These are phyloP conservation scores for Decorospora gaudefroyi DNA, from an alignment of 2,329 filamentous ascomycete genomes.

Conservation along the genomic window DNA sequence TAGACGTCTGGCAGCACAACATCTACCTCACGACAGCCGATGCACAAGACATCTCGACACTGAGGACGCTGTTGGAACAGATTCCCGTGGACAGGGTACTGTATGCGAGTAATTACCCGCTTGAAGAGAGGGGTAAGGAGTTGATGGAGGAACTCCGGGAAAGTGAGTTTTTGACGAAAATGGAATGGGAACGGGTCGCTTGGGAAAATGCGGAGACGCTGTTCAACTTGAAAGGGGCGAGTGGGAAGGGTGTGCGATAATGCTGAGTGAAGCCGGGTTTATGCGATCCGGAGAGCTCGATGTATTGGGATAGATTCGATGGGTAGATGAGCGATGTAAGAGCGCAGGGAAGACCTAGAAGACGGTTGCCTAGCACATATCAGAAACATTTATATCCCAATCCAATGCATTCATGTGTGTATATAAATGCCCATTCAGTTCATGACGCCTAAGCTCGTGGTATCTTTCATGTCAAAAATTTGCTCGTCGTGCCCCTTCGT, in stretches of 20 bases:
- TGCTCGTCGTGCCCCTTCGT: slow-evolving; percentile 14
- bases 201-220: slow-evolving; percentile 56
- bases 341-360: background rate
- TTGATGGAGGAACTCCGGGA: slow-evolving; percentile 56
- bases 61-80: slow-evolving; percentile 53
- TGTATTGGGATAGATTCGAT: no score
- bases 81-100: slow-evolving; percentile 58
- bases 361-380: background rate
- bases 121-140: slow-evolving; percentile 55
- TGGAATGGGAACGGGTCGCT: slow-evolving; percentile 57
- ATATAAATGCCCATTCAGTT: slow-evolving; percentile 26
- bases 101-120: slow-evolving; percentile 64
- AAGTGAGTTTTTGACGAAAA: slow-evolving; percentile 56
- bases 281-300: background rate
- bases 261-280: background rate
- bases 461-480: slow-evolving; percentile 35
- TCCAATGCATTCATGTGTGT: slow-evolving; percentile 29
- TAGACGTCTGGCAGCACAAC: slow-evolving; percentile 60
- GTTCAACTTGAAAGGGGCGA: slow-evolving; percentile 21
- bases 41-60: slow-evolving; percentile 55
- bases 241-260: slow-evolving; percentile 1
- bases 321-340: no score
- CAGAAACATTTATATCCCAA: slow-evolving; percentile 2
- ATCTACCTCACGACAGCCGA: slow-evolving; percentile 63
- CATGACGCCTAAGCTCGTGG: slow-evolving; percentile 32